Base-by-base conservation (phyloP, 1,139 yeast species). In the Candida glucosophila region DNA sequence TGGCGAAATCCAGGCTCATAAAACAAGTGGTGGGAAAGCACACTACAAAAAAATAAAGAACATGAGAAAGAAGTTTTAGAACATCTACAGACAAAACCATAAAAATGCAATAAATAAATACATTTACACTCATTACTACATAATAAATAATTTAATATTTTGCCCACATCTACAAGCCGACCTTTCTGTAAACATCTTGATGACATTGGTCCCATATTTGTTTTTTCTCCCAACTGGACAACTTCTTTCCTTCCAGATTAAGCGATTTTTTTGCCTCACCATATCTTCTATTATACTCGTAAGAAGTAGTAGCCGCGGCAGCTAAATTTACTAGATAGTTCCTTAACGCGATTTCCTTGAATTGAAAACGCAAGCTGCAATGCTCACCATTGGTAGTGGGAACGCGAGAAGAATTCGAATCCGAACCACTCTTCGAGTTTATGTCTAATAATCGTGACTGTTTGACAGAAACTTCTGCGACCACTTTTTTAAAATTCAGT, bases 1-100 rank as follows among this genome's bases (percentile, higher is more conserved):
- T 49, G 52, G 58, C 16, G 95, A 85, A 44, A 83, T 90, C 32
- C 95, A 85, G 52, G 62, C 52, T n/a, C 56, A 68, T 37, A 79
- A 78, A 52, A 67, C 69, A n/a, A 77, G 90, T 40, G 95, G 95
- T 17, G 77, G 77, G 30, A 75, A 71, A 47, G 73, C 60, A 12
- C 75, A 73, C 47, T 77, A 76, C 52, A 77, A 79, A 52, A 74
- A 75, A 44, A 59, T 73, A 27, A 69, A 73, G 46, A 72, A 68
- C 22, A 73, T 69, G 58, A 71, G 90, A 43, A 68, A 66, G 40
- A 73, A 64, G 50, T 67, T 53, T 39, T 65, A 42, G n/a, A n/a
- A n/a, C n/a, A n/a, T 12, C 4, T n/a, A 14, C 13, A 3, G 9
- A 8, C 9, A 8, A 16, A 8, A 12, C 8, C 8, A 8, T 8